Evolutionary conservation across 306 rosid genomes (phyloP).

Genomic region (Cyamopsis tetragonoloba): DNA sequence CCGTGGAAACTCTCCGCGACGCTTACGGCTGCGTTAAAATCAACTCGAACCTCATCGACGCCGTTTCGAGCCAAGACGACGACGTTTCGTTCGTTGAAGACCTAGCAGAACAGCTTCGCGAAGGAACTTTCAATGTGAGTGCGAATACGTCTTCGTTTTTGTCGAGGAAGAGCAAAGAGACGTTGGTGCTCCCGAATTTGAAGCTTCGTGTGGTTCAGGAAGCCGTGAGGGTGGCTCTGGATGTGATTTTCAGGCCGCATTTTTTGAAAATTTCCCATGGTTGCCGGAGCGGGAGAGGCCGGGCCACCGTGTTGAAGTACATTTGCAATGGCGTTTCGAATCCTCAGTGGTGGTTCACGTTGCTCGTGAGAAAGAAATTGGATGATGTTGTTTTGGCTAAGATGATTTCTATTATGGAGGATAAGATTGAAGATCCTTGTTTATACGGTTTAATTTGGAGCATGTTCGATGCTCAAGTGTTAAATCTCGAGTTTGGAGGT

Average conservation of each 20-base stretch:
- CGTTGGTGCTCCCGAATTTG: constrained; percentile 70
- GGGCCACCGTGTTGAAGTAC: constrained; percentile 58
- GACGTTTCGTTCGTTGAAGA: constrained; percentile 36
- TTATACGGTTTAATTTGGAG: constrained; percentile 44
- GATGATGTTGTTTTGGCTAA: constrained; percentile 53
- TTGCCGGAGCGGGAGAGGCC: constrained; percentile 85
- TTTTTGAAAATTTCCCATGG: constrained; percentile 89
- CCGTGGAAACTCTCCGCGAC: constrained; percentile 62
- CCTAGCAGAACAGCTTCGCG: constrained; percentile 45
- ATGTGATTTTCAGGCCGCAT: constrained; percentile 72
- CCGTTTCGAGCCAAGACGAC: constrained; percentile 1
- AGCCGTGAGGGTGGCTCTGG: constrained; percentile 72
- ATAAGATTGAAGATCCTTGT: constrained; percentile 63
- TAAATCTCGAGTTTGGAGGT: constrained; percentile 88
- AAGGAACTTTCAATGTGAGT: constrained; percentile 50
- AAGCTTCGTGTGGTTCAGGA: constrained; percentile 74
- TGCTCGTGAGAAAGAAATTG: constrained; percentile 50
- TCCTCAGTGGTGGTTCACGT: constrained; percentile 87
- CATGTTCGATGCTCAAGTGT: constrained; percentile 67
- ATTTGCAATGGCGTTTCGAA: constrained; percentile 52
- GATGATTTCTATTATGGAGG: constrained; percentile 61
- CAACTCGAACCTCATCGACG: constrained; percentile 47
- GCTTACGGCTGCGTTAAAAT: constrained; percentile 67
- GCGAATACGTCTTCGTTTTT: constrained; percentile 57
- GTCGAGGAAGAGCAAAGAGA: constrained; percentile 49